These are phyloP conservation scores for Leucocoprinus birnbaumii DNA, from an alignment of 768 basidiomycete genomes.

Conservation along the genomic window DNA sequence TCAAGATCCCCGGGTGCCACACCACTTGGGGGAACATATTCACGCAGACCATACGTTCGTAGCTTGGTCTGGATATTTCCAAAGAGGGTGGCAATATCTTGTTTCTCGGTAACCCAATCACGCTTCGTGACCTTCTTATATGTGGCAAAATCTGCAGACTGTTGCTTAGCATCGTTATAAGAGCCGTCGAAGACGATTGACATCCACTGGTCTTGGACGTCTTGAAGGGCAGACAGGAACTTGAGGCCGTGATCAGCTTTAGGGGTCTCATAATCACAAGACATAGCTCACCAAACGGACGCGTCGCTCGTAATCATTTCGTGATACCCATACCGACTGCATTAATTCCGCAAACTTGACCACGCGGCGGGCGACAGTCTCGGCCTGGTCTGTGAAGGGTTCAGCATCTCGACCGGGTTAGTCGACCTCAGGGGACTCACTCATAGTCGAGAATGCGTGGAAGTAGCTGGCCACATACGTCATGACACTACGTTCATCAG, in stretches of 20 bases:
- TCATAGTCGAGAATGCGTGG: slow-evolving; percentile 97
- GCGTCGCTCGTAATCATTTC: slow-evolving; percentile 92
- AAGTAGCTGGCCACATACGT: slow-evolving; percentile 97
- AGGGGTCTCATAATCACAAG: no score
- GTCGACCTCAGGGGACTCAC: slow-evolving; percentile 36
- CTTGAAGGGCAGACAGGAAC: slow-evolving; percentile 65
- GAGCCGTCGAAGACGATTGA: slow-evolving; percentile 64
- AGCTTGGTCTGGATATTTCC: slow-evolving; percentile 94
- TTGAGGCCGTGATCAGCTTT: slow-evolving; percentile 19
- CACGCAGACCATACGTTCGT: slow-evolving; percentile 81
- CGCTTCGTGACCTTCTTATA: slow-evolving; percentile 89
- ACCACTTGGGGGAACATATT: slow-evolving; percentile 79
- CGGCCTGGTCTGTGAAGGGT: slow-evolving; percentile 73
- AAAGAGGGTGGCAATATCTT: slow-evolving; percentile 84
- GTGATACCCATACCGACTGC: slow-evolving; percentile 85
- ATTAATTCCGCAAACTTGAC: slow-evolving; percentile 96
- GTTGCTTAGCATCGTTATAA: slow-evolving; percentile 79
- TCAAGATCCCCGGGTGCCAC: slow-evolving; percentile 74
- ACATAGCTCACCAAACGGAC: slow-evolving; percentile 51
- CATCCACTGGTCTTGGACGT: slow-evolving; percentile 70
- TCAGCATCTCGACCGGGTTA: not conserved
- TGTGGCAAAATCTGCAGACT: slow-evolving; percentile 64
- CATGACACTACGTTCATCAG: slow-evolving; percentile 97
- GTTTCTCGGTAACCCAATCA: slow-evolving; percentile 85
- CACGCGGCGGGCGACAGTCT: slow-evolving; percentile 89